These are phyloP conservation scores for Cystobasidium pallidum DNA, from an alignment of 1,284 basidiomycete genomes.

Conservation along the genomic window DNA sequence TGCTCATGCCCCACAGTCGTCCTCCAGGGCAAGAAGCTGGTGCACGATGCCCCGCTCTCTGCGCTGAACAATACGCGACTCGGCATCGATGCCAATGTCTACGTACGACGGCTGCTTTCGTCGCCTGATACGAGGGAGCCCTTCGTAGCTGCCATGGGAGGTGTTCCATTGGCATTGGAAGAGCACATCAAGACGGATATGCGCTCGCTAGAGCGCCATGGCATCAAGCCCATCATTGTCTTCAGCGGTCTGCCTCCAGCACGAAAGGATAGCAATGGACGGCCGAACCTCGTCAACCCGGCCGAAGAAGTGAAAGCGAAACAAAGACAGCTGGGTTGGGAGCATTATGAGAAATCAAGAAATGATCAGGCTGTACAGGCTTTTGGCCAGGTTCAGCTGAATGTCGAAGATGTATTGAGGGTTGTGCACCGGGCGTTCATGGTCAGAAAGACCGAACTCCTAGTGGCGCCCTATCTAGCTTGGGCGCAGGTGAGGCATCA, in stretches of 20 bases:
- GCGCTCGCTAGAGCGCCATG: slow-evolving; percentile 81
- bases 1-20: slow-evolving; percentile 70
- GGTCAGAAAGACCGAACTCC: slow-evolving; percentile 92
- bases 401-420: slow-evolving; percentile 88
- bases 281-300: slow-evolving; percentile 3
- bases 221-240: slow-evolving; percentile 96
- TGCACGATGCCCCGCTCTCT: slow-evolving; percentile 78
- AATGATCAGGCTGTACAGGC: slow-evolving; percentile 82
- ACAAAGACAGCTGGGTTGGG: slow-evolving; percentile 71
- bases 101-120: slow-evolving; percentile 78
- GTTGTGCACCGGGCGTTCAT: slow-evolving; percentile 89
- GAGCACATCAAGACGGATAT: slow-evolving; percentile 86
- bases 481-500: slow-evolving; percentile 81
- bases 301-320: slow-evolving; percentile 26
- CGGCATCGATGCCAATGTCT: slow-evolving; percentile 94
- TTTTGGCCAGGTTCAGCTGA: slow-evolving; percentile 72
- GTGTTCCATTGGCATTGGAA: slow-evolving; percentile 51
- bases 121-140: slow-evolving; percentile 77
- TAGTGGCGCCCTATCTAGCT: slow-evolving; percentile 91
- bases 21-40: slow-evolving; percentile 81
- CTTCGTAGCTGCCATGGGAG: slow-evolving; percentile 57
- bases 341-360: slow-evolving; percentile 82
- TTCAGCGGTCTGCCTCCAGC: slow-evolving; percentile 81
- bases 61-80: slow-evolving; percentile 88
- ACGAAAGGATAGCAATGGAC: slow-evolving; percentile 50